phyloP scores from a whole-genome alignment of 78 protist genomes.

The Dictyostelium firmibasis region DNA sequence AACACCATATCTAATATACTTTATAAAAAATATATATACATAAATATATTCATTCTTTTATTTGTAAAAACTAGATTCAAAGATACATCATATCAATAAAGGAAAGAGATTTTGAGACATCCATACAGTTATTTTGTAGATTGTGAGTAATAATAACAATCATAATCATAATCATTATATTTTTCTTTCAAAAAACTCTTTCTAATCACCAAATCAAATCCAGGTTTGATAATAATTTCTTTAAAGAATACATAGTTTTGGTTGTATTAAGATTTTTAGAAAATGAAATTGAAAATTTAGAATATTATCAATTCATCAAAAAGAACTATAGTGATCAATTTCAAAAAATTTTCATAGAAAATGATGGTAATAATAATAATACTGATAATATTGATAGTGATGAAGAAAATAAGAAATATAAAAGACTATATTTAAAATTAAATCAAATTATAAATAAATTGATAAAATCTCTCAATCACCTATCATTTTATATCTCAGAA shows the following conservation, averaged over 20 bases:
- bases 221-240: neutral
- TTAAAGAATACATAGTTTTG: neutral
- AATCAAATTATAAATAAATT: neutral
- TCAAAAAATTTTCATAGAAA: neutral
- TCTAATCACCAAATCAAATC: neutral
- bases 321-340: neutral
- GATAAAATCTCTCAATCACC: neutral
- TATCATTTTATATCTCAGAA: neutral
- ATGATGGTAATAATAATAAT: neutral
- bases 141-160: neutral
- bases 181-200: too few species aligned
- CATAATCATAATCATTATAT: neutral
- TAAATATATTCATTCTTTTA: neutral
- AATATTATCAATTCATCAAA: neutral
- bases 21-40: neutral
- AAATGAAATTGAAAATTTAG: neutral
- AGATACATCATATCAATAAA: conserved; percentile 15
- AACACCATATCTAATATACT: too few species aligned
- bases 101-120: conserved; percentile 13
- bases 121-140: conserved; percentile 3
- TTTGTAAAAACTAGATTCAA: neutral
- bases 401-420: neutral
- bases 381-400: too few species aligned
- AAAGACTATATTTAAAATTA: neutral
- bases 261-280: neutral